Conservation (phyloP, 768 basidiomycete species). For the Rickenella mellea region DNA sequence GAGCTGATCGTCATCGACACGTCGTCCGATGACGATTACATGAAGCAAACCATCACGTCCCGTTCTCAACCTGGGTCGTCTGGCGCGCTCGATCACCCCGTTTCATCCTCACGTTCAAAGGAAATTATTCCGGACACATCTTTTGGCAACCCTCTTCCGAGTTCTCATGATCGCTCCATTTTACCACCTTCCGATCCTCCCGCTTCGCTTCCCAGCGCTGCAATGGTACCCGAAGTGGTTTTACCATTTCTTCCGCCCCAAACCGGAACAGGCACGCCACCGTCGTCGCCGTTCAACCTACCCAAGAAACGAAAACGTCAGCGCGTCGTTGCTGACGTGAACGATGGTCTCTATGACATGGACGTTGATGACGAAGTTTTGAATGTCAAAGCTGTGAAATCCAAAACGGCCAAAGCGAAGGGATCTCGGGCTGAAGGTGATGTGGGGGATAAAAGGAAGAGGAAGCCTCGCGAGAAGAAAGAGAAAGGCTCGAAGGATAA, state of each 20-base stretch:
- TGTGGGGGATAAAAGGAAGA: slow-evolving; percentile 1
- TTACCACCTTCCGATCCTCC: background rate
- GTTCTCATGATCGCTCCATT: background rate
- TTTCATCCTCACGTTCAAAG: slow-evolving; percentile 1
- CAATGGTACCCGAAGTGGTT: background rate
- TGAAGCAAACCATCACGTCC: background rate
- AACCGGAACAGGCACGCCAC: background rate
- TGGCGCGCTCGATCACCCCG: background rate
- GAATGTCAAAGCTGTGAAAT: background rate
- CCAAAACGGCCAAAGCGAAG: background rate
- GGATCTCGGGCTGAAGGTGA: background rate
- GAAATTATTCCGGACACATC: background rate
- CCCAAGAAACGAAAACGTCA: background rate
- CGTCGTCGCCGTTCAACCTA: background rate
- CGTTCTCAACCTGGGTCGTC: background rate
- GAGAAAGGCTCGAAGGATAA: background rate
- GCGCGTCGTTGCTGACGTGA: background rate
- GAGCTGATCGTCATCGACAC: background rate
- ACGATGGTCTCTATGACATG: background rate
- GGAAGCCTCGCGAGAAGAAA: background rate
- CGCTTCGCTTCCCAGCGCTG: background rate
- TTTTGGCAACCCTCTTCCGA: background rate
- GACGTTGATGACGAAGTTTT: background rate
- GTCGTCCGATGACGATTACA: background rate
- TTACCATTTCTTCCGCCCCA: background rate